Base-by-base conservation (phyloP, 345 rosid species). In the Durio zibethinus region DNA sequence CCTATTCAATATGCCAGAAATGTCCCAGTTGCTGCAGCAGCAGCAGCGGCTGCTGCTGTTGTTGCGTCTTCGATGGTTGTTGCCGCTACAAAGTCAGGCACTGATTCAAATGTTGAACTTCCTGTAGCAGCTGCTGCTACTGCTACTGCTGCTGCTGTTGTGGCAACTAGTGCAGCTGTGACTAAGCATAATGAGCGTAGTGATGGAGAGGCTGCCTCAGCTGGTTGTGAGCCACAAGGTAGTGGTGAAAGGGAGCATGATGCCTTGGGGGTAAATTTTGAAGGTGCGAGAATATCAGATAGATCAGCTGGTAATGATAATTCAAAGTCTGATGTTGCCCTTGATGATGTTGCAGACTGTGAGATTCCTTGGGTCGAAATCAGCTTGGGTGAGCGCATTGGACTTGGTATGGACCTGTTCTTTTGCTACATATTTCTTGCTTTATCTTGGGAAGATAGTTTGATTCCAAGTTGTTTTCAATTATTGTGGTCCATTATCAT, bases 51-150 rank as follows among this genome's bases (percentile, higher is more conserved):
- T 20, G 97, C 97, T 42, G 98, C 97, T 82, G 98, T 86, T 84
- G 91, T 91, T 85, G 98, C 97, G 42, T 94, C 98, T 74, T 90
- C 97, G 62, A 90, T 94, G 98, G 97, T 94, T 75, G 98, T 84
- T 85, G 94, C 97, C 80, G 94, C 87, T 14, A 85, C 90, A 79
- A 94, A 91, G 88, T 87, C 97, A 27, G 80, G 82, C 81, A 53
- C 82, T 0, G 93, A 91, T 70, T 76, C 94, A 67, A 88, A 86
- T 80, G 81, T 89, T 77, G 97, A 94, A 83, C 88, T 91, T 78
- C 94, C 98, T 76, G 97, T 88, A 67, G 94, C 97, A 53, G 97
- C 97, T 25, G 97, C 98, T 16, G 98, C 98, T 80, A 91, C 95
- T 61, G 97, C 98, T 63, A 90, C 97, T 70, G 95, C 98, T 81